These are phyloP conservation scores for Hanseniaspora guilliermondii DNA, from an alignment of 805 yeast genomes.

Conservation along the genomic window DNA sequence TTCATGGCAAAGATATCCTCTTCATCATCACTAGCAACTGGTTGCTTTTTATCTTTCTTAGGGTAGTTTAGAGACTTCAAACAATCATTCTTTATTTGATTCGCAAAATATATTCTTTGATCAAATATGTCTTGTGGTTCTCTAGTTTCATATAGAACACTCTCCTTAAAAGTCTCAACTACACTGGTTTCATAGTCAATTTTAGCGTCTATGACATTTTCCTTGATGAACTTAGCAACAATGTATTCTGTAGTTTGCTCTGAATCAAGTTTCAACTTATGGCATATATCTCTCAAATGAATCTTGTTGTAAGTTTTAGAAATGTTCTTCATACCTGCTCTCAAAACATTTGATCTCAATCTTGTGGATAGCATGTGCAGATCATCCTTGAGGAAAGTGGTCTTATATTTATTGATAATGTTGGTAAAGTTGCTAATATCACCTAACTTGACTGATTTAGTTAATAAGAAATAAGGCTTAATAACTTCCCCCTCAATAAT, in stretches of 20 bases:
- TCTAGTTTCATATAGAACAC: slow-evolving; percentile 75
- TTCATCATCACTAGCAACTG: slow-evolving; percentile 17
- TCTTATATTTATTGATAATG: slow-evolving; percentile 51
- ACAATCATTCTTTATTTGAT: slow-evolving; percentile 77
- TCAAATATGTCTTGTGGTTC: slow-evolving; percentile 81
- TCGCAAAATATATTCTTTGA: slow-evolving; percentile 87
- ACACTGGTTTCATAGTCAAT: slow-evolving; percentile 83
- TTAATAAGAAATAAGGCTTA: slow-evolving; percentile 71
- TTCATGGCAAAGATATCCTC: slow-evolving; percentile 14
- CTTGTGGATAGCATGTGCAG: slow-evolving; percentile 75
- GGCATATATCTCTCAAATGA: slow-evolving; percentile 84
- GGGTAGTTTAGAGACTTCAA: slow-evolving; percentile 95
- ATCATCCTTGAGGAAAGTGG: slow-evolving; percentile 56
- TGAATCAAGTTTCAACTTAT: slow-evolving; percentile 79
- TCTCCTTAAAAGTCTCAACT: slow-evolving; percentile 78
- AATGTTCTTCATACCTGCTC: slow-evolving; percentile 90
- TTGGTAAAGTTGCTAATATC: slow-evolving; percentile 71
- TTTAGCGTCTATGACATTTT: slow-evolving; percentile 91
- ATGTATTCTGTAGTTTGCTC: slow-evolving; percentile 95
- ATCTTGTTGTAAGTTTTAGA: slow-evolving; percentile 83
- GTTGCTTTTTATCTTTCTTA: slow-evolving; percentile 19
- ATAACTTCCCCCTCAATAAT: slow-evolving; percentile 43
- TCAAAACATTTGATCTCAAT: slow-evolving; percentile 90
- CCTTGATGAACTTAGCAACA: slow-evolving; percentile 91
- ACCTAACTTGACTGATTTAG: slow-evolving; percentile 86